Base-by-base conservation (phyloP, 2,329 filamentous ascomycete species). In the Ascochyta koolunga region DNA sequence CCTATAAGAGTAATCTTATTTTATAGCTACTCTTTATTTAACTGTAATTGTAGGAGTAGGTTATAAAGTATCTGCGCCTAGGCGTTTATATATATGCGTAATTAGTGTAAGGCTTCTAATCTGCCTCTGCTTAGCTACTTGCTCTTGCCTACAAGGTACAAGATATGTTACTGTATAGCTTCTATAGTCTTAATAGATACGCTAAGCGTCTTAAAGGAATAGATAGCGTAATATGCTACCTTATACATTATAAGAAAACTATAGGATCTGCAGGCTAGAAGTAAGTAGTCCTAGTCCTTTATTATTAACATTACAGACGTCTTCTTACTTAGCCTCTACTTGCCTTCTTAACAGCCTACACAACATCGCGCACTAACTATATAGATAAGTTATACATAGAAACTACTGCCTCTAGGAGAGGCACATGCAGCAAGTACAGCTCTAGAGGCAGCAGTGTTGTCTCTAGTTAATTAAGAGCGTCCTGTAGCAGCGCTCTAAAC, bases 1-100 rank as follows among this genome's bases (percentile, higher is more conserved):
- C 45, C 40, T 56, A 65, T 61, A 22, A 61, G 51, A 6, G 53
- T 40, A 27, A 62, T 61, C 37, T 66, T 61, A 29, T 61, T 66
- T 24, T 61, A 57, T 15, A 66, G 31, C 11, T 61, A 44, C n/a
- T 64, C 59, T 29, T 58, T 59, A 25, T 65, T 65, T 2, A 61
- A 58, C 27, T 55, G 53, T 11, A 57, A 56, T 11, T 61, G 46
- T 9, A 33, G 21, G 1, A 41, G 22, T 9, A 65, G 19, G 22
- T 56, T 61, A 5, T 51, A 50, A 22, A 59, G 38, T 40, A 64
- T 54, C 27, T 46, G 51, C 8, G 47, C 24, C 37, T 64, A 61
- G 13, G 37, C 46, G 2, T 39, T 54, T 0, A 62, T 40, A 5
- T 58, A 49, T 6, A 19, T 43, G 2, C 33, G 46, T 4, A 57